Evolutionary conservation across 1,139 yeast species (phyloP).

Genomic region (Pichia sorboxylosa): DNA sequence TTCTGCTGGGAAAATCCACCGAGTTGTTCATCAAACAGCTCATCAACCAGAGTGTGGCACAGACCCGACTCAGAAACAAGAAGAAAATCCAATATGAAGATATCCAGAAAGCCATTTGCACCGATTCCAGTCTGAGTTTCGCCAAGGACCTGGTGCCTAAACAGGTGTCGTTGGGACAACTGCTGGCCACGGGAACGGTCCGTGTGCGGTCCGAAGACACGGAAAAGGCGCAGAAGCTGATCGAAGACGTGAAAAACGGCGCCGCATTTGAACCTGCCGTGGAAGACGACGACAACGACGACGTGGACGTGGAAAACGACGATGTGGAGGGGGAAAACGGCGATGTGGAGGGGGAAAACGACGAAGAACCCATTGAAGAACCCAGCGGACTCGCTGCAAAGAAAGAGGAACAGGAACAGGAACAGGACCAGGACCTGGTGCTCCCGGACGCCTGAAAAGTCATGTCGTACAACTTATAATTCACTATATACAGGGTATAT

Average conservation of each 20-base stretch:
- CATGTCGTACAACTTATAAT: too few species aligned
- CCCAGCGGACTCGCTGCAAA: too few species aligned
- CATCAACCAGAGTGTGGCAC: conserved; percentile 65
- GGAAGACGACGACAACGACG: conserved; percentile 6
- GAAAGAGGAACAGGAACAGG: too few species aligned
- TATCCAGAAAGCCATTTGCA: conserved; percentile 58
- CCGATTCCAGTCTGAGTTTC: conserved; percentile 58
- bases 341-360: conserved; percentile 5
- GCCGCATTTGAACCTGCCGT: conserved; percentile 10
- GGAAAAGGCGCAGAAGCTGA: neutral
- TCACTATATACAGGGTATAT: conserved; percentile 1
- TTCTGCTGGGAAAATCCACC: conserved; percentile 77
- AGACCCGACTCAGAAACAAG: conserved; percentile 58
- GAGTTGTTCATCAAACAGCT: conserved; percentile 74
- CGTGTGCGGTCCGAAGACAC: conserved; percentile 20
- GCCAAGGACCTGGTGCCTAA: conserved; percentile 60
- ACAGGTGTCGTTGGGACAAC: conserved; percentile 41
- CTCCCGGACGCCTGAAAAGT: too few species aligned
- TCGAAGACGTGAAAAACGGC: conserved; percentile 6
- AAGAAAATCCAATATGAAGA: conserved; percentile 67
- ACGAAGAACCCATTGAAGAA: too few species aligned
- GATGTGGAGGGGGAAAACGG: conserved; percentile 5
- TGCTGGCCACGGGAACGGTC: conserved; percentile 37
- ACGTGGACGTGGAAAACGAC: conserved; percentile 16
- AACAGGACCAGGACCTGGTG: too few species aligned